Evolutionary conservation across 2,329 filamentous ascomycete species (phyloP).

Genomic region (Sphaceloma murrayae): DNA sequence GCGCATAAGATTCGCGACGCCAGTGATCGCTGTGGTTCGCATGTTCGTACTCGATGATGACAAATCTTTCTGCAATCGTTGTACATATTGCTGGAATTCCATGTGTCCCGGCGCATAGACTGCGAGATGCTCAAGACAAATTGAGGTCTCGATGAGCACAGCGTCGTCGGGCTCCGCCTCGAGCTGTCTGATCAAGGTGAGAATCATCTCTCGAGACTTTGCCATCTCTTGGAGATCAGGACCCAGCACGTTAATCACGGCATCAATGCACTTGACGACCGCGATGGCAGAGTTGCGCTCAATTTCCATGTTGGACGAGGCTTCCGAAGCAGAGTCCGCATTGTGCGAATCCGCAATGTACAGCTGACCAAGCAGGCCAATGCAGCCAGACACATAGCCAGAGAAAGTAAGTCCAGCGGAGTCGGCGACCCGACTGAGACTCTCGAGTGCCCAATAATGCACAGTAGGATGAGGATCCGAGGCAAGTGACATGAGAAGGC

Average conservation of each 20-base stretch:
- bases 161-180: slow-evolving; percentile 59
- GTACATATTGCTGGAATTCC: slow-evolving; percentile 75
- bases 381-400: slow-evolving; percentile 75
- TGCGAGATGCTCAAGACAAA: slow-evolving; percentile 81
- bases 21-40: slow-evolving; percentile 72
- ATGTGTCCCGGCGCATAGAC: slow-evolving; percentile 84
- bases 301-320: slow-evolving; percentile 83
- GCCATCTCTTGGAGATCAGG: slow-evolving; percentile 88
- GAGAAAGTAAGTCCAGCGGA: slow-evolving; percentile 90
- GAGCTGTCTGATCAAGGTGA: slow-evolving; percentile 77
- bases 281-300: slow-evolving; percentile 73
- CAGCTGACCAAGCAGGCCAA: slow-evolving; percentile 88
- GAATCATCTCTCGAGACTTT: slow-evolving; percentile 84
- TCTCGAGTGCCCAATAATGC: slow-evolving; percentile 93
- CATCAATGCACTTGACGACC: slow-evolving; percentile 80
- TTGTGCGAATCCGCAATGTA: slow-evolving; percentile 91
- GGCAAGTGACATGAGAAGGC: slow-evolving; percentile 93
- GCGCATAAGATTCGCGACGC: slow-evolving; percentile 91
- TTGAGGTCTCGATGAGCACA: slow-evolving; percentile 66
- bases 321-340: slow-evolving; percentile 64
- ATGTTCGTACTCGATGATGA: slow-evolving; percentile 59
- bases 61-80: slow-evolving; percentile 67
- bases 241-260: slow-evolving; percentile 91
- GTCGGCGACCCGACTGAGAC: slow-evolving; percentile 74
- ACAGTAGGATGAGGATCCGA: slow-evolving; percentile 92